Evolutionary conservation across 306 rosid species (phyloP).

Genomic region (Coriaria nepalensis): DNA sequence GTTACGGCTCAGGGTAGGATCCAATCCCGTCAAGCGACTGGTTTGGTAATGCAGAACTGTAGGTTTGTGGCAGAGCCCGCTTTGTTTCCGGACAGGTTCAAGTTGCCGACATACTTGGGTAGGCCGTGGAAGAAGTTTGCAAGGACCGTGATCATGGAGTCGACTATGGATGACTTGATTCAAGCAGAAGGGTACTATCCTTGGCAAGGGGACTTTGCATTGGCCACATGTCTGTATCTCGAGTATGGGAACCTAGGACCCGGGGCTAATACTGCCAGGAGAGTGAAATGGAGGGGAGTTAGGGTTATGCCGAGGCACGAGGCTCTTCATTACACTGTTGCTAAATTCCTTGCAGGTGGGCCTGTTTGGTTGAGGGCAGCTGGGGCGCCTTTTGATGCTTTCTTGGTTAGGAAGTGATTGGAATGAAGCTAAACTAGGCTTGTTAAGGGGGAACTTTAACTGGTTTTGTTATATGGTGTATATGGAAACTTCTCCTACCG

Average conservation of each 20-base stretch:
- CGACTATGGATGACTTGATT: constrained; percentile 29
- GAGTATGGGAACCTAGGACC: constrained; percentile 54
- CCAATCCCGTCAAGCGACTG: constrained; percentile 4
- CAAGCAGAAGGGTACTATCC: constrained; percentile 27
- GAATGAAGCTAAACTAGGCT: too few species aligned
- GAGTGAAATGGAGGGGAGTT: constrained; percentile 51
- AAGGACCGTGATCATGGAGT: constrained; percentile 43
- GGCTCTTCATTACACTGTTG: constrained; percentile 29
- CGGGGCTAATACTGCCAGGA: constrained; percentile 21
- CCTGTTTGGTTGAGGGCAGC: too few species aligned
- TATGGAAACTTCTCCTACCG: too few species aligned
- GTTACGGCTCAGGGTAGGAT: constrained; percentile 42
- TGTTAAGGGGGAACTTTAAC: too few species aligned
- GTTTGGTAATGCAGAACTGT: constrained; percentile 47
- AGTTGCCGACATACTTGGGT: constrained; percentile 31
- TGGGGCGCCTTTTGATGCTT: too few species aligned
- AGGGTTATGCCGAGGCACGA: constrained; percentile 25
- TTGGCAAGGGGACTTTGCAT: constrained; percentile 23
- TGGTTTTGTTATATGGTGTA: too few species aligned
- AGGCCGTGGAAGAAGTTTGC: constrained; percentile 56
- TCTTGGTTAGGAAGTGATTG: too few species aligned
- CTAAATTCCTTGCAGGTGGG: too few species aligned
- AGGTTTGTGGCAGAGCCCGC: constrained; percentile 31
- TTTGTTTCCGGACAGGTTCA: constrained; percentile 22
- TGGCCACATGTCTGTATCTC: constrained; percentile 31